Base-by-base conservation (phyloP, 345 rosid species). In the Hypericum perforatum region DNA sequence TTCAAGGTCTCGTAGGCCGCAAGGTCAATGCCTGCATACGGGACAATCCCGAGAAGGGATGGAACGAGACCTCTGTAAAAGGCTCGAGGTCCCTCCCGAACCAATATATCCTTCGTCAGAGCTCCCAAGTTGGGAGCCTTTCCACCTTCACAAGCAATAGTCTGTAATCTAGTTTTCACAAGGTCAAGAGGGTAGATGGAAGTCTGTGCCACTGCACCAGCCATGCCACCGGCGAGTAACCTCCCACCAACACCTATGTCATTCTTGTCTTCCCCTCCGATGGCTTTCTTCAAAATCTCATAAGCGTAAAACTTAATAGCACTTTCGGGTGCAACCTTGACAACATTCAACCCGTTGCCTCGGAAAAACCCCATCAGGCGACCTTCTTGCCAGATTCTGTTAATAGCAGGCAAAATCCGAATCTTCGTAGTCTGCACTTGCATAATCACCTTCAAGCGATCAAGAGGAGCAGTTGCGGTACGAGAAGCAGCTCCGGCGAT, bases 11-110 rank as follows among this genome's bases (percentile, higher is more conserved):
- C 97, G 47, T 90, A 90, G 10, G 89, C 91, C 60, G 94, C 85
- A 59, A 90, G 97, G 56, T 90, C 97, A 41, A 90, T 90, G 59
- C 96, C 97, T 7, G 97, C 94, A 70, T 84, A 90, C 60, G 96
- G 97, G 10, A 90, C 78, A 32, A 90, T 90, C 58, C 97, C 97
- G 36, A 86, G 74, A 69, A 84, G 77, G 58, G 96, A 90, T 15
- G 92, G 92, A 56, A 89, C 77, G 53, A 84, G 85, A 43, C 97
- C 97, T 70, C 74, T 81, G 63, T 76, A 89, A 57, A 89, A 89
- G 32, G 95, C 92, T 9, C 85, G 87, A 36, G 89, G 85, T 61
- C 97, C 97, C 46, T 85, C 95, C 16, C 75, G 95, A 61, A 79
- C 73, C 81, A 67, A 76, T 59, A 89, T 89, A 67, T 85, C 85